Evolutionary conservation across 2,329 filamentous ascomycete genomes (phyloP).

Genomic region (Exophiala aquamarina): DNA sequence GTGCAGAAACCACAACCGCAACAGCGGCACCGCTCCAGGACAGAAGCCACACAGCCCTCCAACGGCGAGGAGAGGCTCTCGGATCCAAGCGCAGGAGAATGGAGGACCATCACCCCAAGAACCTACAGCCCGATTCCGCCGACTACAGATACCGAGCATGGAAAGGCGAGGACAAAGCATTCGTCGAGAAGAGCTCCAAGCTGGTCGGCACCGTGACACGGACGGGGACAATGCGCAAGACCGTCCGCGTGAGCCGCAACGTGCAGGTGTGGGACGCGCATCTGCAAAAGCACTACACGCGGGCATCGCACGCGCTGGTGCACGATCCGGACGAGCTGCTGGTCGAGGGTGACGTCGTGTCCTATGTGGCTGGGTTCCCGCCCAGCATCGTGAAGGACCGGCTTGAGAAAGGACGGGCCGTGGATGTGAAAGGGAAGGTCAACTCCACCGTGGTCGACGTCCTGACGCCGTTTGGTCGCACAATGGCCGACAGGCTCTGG

Average conservation of each 20-base stretch:
- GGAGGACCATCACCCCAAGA: no score
- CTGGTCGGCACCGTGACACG: constrained; percentile 15
- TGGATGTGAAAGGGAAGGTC: constrained; percentile 15
- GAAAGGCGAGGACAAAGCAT: no score
- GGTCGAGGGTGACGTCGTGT: constrained; percentile 24
- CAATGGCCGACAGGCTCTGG: constrained; percentile 12
- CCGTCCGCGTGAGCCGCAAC: constrained; percentile 17
- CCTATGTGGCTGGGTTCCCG: constrained; percentile 21
- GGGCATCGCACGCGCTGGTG: constrained; percentile 18
- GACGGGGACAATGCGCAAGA: constrained; percentile 18
- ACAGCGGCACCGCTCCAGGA: no score
- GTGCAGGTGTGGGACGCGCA: constrained; percentile 22
- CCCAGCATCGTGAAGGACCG: constrained; percentile 11
- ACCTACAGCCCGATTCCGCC: no score
- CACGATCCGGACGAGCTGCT: constrained; percentile 25
- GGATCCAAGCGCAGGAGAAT: no score
- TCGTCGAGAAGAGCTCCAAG: not conserved
- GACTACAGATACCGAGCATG: no score
- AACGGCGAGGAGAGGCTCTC: no score
- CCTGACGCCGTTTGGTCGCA: constrained; percentile 25
- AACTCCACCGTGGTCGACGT: constrained; percentile 20
- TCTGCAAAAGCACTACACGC: constrained; percentile 25
- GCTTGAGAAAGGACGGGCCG: constrained; percentile 7
- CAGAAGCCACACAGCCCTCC: no score
- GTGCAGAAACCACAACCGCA: no score